Base-by-base conservation (phyloP, 2,329 filamentous ascomycete species). In the Corniculantispora saksenae region DNA sequence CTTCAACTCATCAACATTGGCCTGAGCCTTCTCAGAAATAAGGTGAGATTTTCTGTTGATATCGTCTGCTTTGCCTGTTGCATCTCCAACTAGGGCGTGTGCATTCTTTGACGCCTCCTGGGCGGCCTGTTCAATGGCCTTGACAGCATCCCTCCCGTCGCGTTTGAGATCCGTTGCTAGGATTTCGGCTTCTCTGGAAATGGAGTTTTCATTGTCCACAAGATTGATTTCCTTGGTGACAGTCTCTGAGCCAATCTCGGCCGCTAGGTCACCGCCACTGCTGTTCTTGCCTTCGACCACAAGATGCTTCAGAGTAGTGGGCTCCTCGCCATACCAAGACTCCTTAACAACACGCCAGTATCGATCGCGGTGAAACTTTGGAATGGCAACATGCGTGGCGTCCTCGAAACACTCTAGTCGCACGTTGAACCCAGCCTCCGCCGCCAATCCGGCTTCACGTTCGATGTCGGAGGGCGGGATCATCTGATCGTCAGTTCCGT, bases 321-420 rank as follows among this genome's bases (percentile, higher is more conserved):
- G 38, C 53, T 58, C 45, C 23, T 61, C 68, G 54, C 72, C 76
- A 43, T 78, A 72, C 84, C 84, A 87, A 1, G 78, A 77, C 63
- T 81, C 77, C 48, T 70, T 77, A 3, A 86, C 76, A 23, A 78
- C 72, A 5, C 67, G 69, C 85, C 85, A 87, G 70, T 88, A 88
- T 63, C 83, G 75, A 54, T 75, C 72, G 29, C 74, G 73, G 65
- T 86, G 81, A 0, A 70, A 70, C 66, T 80, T 78, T 65, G 79
- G 77, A 66, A 85, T 83, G 21, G 82, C 78, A 27, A 87, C 84
- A 72, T 88, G 85, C 27, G 74, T 74, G 4, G 80, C 84, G 43
- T 77, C 76, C 32, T 74, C 72, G 61, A 86, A 86, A 68, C 72
- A 71, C 69, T 85, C 84, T 67, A 74, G 70, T 55, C 77, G 73